Base-by-base conservation (phyloP, 2,329 filamentous ascomycete genomes). In the Macrophomina tecta region DNA sequence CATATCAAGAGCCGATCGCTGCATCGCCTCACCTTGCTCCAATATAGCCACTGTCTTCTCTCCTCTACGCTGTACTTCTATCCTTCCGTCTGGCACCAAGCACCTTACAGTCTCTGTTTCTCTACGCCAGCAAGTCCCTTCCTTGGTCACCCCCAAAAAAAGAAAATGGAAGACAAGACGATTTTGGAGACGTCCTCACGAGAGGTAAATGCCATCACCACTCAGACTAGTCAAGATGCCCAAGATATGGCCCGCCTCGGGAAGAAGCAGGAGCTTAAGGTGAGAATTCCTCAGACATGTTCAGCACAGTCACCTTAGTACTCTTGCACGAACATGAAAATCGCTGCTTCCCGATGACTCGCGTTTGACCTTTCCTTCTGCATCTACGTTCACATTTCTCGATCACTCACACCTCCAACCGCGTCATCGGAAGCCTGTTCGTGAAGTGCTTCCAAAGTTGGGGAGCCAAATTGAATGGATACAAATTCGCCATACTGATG, bases 251-350 rank as follows among this genome's bases (percentile, higher is more conserved):
- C 76, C 36, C 80, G 83, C 18, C 78, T 85, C 78, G 83, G 83
- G 49, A 85, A 84, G 73, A 75, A 77, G n/a, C 82, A 84, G 65
- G 81, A 84, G 60, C 76, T 85, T 67, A 79, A 80, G 68, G 81
- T 76, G 64, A 67, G 73, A 55, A 23, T 23, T 1, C 23, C 23
- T 23, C 23, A 23, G 23, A 23, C 3, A 23, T 23, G 23, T 23
- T 23, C 23, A 23, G 23, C 23, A 40, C 38, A 40, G 7, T 40
- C 2, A 8, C 38, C 3, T 1, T 9, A 40, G 6, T 5, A 48
- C 45, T 6, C 12, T n/a, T 4, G 48, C 9, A 51, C 14, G 48
- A 16, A 30, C 45, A 6, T 16, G 6, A 48, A 48, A 23, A 23
- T 23, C 23, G 23, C 3, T 23, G 2, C 23, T 1, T 3, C 23